These are phyloP conservation scores for Puccinia novopanici DNA, from an alignment of 1,284 basidiomycete species.

Conservation along the genomic window DNA sequence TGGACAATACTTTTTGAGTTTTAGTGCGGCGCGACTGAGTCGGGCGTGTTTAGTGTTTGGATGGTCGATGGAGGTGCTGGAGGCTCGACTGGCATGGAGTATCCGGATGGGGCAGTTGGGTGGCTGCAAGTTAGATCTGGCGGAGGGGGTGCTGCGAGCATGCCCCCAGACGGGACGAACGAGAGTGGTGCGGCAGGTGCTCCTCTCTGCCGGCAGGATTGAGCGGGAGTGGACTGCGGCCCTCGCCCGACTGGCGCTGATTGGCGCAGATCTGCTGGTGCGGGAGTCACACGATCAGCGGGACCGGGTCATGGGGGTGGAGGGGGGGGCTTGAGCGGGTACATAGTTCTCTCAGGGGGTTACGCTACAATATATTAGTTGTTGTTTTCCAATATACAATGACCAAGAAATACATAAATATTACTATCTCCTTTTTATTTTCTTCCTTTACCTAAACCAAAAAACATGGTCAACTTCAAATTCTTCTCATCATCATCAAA, in stretches of 20 bases:
- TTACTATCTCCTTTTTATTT: no score
- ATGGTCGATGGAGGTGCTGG: neutral
- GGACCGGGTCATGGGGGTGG: no score
- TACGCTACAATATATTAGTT: no score
- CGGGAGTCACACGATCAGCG: neutral
- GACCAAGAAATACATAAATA: no score
- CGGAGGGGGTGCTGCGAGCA: neutral
- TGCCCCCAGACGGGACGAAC: no score
- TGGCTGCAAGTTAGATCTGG: conserved; percentile 18
- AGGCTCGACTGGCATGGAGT: neutral
- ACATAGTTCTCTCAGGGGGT: no score
- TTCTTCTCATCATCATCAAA: neutral
- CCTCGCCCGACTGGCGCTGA: conserved; percentile 21
- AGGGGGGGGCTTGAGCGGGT: no score
- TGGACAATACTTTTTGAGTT: conserved; percentile 35
- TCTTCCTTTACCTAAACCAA: neutral
- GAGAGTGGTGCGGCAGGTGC: neutral
- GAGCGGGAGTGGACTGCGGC: neutral
- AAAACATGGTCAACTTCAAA: neutral
- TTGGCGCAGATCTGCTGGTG: conserved; percentile 30
- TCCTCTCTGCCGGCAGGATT: neutral
- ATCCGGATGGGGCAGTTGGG: conserved; percentile 1
- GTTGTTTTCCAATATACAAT: no score
- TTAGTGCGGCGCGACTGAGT: conserved; percentile 10
- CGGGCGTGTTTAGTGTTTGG: conserved; percentile 38